A percentile compares a stretch with the other conserved stretches of the same genome.
Conservation (phyloP, 345 rosid species). For the Eucalyptus camaldulensis region DNA sequence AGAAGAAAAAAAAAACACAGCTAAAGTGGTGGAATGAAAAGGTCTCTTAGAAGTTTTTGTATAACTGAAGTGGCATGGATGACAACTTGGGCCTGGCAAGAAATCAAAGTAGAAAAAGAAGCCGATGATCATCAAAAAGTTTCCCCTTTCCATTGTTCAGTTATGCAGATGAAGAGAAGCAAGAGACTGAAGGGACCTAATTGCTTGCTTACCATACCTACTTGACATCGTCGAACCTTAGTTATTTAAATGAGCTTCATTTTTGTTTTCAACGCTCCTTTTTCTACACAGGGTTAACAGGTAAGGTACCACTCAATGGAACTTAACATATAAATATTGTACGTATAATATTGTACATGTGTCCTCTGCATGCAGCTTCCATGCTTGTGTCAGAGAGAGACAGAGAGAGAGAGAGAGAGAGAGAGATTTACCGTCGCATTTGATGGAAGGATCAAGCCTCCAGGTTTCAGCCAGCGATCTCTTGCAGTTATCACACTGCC, state of each 20-base stretch:
- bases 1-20: not conserved
- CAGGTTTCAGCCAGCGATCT: constrained; percentile 88
- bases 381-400: not conserved
- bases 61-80: not conserved
- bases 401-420: not conserved
- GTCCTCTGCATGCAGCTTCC: not conserved
- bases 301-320: not conserved
- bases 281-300: not conserved
- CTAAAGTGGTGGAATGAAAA: not conserved
- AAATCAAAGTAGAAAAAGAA: not conserved
- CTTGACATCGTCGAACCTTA: not conserved
- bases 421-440: constrained; percentile 51
- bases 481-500: constrained; percentile 97
- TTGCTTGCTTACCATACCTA: not conserved
- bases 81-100: not conserved
- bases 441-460: constrained; percentile 96
- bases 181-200: not conserved
- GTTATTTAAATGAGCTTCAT: not conserved
- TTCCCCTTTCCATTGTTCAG: not conserved
- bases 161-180: not conserved
- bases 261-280: not conserved
- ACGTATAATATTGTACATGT: too few relatives aligned
- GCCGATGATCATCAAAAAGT: not conserved
- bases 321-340: not conserved
- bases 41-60: not conserved